A percentile compares a stretch with the other conserved stretches of the same genome.
These are phyloP conservation scores for Ascobolus immersus DNA, from an alignment of 495 filamentous ascomycete genomes.

Conservation along the genomic window DNA sequence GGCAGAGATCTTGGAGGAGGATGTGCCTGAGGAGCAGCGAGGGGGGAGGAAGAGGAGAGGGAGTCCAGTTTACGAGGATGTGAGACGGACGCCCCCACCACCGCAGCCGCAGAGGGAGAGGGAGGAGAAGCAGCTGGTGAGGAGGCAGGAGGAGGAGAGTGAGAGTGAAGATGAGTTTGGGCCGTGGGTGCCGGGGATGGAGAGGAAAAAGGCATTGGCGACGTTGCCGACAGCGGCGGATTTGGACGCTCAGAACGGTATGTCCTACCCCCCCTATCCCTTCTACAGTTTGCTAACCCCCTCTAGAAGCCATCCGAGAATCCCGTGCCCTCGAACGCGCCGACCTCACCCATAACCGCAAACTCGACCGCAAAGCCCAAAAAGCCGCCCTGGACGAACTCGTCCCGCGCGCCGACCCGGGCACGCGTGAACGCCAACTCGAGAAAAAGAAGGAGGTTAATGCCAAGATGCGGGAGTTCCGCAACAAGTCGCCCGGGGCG, in stretches of 20 bases:
- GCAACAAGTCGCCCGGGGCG: conserved; percentile 29
- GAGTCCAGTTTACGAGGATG: background rate
- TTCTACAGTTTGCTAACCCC: background rate
- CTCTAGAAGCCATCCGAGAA: conserved; percentile 28
- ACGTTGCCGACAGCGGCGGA: conserved; percentile 54
- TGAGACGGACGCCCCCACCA: background rate
- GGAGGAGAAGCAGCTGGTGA: conserved; percentile 6
- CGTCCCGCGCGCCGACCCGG: conserved; percentile 56
- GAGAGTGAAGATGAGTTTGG: conserved; percentile 24
- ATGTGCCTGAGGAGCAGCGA: background rate
- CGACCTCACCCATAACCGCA: conserved; percentile 33
- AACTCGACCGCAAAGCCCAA: conserved; percentile 32
- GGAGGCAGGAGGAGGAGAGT: conserved; percentile 3
- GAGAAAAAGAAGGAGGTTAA: conserved; percentile 46
- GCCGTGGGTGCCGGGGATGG: conserved; percentile 33
- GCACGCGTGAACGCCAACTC: conserved; percentile 57
- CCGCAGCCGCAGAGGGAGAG: background rate
- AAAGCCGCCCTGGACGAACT: conserved; percentile 51
- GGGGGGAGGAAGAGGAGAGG: background rate
- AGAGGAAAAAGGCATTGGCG: conserved; percentile 20
- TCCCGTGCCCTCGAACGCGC: conserved; percentile 26
- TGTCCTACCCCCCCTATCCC: background rate
- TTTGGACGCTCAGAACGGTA: conserved; percentile 41
- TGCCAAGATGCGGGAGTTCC: conserved; percentile 32
- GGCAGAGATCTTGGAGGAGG: background rate